These are phyloP conservation scores for Viridothelium virens DNA, from an alignment of 495 filamentous ascomycete genomes.

Conservation along the genomic window DNA sequence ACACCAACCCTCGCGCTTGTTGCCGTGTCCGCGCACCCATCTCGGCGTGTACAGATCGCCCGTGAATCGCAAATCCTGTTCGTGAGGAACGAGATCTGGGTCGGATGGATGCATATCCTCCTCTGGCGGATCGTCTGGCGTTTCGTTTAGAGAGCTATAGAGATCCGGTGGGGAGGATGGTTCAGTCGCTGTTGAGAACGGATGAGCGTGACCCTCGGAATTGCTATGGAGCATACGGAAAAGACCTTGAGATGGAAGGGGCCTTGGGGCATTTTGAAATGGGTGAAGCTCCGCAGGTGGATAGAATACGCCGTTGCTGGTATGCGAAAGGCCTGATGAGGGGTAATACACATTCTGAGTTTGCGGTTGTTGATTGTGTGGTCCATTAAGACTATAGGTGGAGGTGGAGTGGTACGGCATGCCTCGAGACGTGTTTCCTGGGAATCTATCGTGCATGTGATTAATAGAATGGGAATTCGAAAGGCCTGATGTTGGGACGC, in stretches of 20 bases:
- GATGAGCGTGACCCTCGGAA: constrained; percentile 49
- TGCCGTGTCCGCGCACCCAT: constrained; percentile 72
- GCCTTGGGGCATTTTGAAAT: constrained; percentile 32
- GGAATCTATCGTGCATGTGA: constrained; percentile 26
- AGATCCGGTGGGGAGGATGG: constrained; percentile 63
- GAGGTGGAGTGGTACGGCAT: constrained; percentile 42
- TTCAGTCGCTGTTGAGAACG: constrained; percentile 54
- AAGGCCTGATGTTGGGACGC: constrained; percentile 46
- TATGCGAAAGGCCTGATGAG: not conserved
- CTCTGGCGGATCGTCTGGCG: constrained; percentile 58
- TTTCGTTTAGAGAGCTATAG: constrained; percentile 60
- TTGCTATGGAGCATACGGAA: constrained; percentile 58
- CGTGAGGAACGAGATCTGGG: constrained; percentile 59
- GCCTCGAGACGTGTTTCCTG: constrained; percentile 22
- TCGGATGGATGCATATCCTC: constrained; percentile 70
- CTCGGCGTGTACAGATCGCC: constrained; percentile 70
- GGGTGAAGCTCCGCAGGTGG: constrained; percentile 15
- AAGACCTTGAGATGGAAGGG: constrained; percentile 54
- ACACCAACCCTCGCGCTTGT: constrained; percentile 79
- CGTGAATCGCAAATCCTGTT: constrained; percentile 69
- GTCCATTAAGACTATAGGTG: constrained; percentile 36
- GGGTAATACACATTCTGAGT: constrained; percentile 27
- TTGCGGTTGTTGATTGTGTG: constrained; percentile 20
- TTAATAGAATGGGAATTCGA: constrained; percentile 45
- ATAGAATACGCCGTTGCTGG: not conserved